A percentile compares a stretch with the other conserved stretches of the same genome.
These are phyloP conservation scores for Meyerozyma guilliermondii DNA, from an alignment of 1,139 yeast species.

Conservation along the genomic window DNA sequence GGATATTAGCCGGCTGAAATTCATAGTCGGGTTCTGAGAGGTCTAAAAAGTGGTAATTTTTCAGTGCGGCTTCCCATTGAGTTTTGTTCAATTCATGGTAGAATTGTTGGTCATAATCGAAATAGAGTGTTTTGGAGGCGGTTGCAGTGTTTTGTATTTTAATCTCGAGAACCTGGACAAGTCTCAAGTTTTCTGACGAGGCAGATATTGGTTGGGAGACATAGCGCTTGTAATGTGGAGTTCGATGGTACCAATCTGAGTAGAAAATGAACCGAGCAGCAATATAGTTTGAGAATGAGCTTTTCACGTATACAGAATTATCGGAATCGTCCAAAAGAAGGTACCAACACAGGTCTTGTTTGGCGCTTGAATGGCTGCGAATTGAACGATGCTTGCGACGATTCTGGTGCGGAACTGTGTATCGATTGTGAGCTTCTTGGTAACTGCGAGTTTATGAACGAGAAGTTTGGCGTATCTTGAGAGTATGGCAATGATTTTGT, in stretches of 20 bases:
- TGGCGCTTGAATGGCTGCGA: background rate
- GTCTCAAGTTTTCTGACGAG: background rate
- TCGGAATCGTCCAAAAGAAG: conserved; percentile 9
- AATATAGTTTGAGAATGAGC: conserved; percentile 14
- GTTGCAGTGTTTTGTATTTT: background rate
- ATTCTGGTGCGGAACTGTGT: background rate
- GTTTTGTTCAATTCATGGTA: background rate
- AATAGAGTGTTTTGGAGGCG: background rate
- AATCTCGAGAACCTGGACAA: background rate
- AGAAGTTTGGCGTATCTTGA: background rate
- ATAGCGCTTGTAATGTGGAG: background rate
- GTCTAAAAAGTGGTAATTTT: background rate
- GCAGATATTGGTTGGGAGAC: background rate
- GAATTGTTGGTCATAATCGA: background rate
- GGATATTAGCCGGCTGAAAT: background rate
- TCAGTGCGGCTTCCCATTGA: background rate
- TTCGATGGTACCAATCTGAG: conserved; percentile 3
- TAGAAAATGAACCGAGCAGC: conserved; percentile 27
- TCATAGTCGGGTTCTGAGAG: background rate
- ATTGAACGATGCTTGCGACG: background rate
- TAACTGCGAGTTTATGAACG: background rate
- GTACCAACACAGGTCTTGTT: conserved; percentile 15
- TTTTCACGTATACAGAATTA: conserved; percentile 2
- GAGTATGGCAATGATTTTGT: conserved; percentile 13
- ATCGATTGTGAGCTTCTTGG: background rate